phyloP scores from a whole-genome alignment of 495 filamentous ascomycete genomes.

The Bathelium albidoporum region DNA sequence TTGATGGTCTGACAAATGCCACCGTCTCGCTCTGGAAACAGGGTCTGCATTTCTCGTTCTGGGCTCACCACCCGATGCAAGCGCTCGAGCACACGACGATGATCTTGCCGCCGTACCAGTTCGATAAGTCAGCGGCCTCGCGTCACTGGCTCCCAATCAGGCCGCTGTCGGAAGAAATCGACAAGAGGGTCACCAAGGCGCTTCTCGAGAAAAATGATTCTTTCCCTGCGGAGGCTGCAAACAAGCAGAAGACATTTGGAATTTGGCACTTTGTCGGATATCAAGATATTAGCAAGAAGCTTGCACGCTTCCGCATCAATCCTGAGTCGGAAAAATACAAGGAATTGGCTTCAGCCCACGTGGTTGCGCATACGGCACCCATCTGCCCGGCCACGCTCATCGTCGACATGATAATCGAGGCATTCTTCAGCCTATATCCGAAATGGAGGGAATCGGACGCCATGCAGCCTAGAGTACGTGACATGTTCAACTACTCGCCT shows the following conservation, averaged over 20 bases:
- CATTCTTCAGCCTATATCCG: constrained; percentile 33
- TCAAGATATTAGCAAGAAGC: constrained; percentile 30
- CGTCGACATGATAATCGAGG: constrained; percentile 40
- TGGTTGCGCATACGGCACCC: constrained; percentile 38
- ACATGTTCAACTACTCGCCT: constrained; percentile 33
- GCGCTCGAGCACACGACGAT: constrained; percentile 5
- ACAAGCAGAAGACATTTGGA: not conserved
- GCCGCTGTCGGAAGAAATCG: too few species aligned
- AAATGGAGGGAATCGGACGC: constrained; percentile 5
- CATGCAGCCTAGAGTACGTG: constrained; percentile 30
- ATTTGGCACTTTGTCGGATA: constrained; percentile 17
- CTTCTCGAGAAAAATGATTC: too few species aligned
- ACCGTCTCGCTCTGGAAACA: constrained; percentile 19
- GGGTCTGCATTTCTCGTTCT: constrained; percentile 13
- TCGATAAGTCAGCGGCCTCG: constrained; percentile 11
- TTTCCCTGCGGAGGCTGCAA: too few species aligned
- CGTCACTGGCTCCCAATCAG: too few species aligned
- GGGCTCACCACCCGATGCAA: constrained; percentile 16
- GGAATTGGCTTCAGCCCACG: constrained; percentile 33
- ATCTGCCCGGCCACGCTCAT: constrained; percentile 40
- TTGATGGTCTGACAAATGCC: constrained; percentile 6
- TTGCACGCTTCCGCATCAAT: constrained; percentile 41
- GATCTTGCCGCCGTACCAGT: constrained; percentile 15
- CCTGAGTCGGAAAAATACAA: constrained; percentile 33
- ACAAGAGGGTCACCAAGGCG: not conserved